Conservation (phyloP, 2,329 filamentous ascomycete genomes). For the Penicillium polonicum region DNA sequence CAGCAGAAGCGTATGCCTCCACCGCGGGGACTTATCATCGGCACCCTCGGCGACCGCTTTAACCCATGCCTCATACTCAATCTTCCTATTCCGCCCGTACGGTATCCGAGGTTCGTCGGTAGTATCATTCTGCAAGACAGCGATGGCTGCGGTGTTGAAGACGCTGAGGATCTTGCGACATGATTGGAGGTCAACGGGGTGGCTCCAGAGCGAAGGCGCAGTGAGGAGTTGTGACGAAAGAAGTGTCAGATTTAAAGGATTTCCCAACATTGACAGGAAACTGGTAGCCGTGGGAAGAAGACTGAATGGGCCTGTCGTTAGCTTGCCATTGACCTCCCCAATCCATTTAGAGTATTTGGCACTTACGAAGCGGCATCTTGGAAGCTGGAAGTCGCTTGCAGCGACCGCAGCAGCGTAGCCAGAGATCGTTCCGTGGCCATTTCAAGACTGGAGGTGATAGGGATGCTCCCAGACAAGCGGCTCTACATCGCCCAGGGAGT, state of each 20-base stretch:
- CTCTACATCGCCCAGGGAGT: slow-evolving; percentile 20
- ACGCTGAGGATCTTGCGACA: slow-evolving; percentile 59
- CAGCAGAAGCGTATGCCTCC: slow-evolving; percentile 81
- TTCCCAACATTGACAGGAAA: slow-evolving; percentile 53
- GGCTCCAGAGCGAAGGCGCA: slow-evolving; percentile 59
- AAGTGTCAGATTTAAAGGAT: slow-evolving; percentile 61
- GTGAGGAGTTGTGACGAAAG: slow-evolving; percentile 60
- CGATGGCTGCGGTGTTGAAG: slow-evolving; percentile 60
- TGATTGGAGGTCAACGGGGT: slow-evolving; percentile 53
- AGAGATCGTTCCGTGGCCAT: slow-evolving; percentile 63
- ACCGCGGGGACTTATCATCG: slow-evolving; percentile 64
- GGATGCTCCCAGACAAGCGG: slow-evolving; percentile 7
- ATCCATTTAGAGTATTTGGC: slow-evolving; percentile 1
- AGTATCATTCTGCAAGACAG: slow-evolving; percentile 51
- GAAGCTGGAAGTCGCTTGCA: slow-evolving; percentile 58
- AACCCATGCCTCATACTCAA: slow-evolving; percentile 58
- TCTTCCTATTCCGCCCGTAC: slow-evolving; percentile 49
- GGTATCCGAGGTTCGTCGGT: slow-evolving; percentile 36
- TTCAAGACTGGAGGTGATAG: slow-evolving; percentile 2
- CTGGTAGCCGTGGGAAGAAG: slow-evolving; percentile 55
- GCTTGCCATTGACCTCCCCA: slow-evolving; percentile 12
- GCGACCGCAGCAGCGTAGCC: slow-evolving; percentile 58
- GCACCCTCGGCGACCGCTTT: slow-evolving; percentile 59
- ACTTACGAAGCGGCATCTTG: slow-evolving; percentile 60
- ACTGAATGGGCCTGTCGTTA: slow-evolving; percentile 28